Base-by-base conservation (phyloP, 176 grass and related monocot species). In the Avena atlantica region DNA sequence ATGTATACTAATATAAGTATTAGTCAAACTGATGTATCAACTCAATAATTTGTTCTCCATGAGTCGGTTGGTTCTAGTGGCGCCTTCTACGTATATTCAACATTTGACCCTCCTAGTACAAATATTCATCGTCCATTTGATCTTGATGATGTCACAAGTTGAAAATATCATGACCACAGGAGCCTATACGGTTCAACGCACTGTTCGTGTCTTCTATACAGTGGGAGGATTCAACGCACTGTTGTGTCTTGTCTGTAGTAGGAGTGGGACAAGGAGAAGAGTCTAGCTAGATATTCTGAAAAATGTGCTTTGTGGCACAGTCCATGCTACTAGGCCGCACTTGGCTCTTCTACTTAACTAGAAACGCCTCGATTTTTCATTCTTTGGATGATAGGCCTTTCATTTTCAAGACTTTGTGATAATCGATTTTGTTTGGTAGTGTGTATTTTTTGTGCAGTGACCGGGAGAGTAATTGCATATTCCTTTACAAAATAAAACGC, bases 11-110 rank as follows among this genome's bases (percentile, higher is more conserved):
- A 48, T 50, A 51, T 15, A 53, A 15, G 14, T 24, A 48, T 21
- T 23, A 78, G 60, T 78, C 84, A 78, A 77, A 78, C 48, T 85
- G 73, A 78, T 67, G 13, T 37, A 67, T 11, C 59, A 14, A 23
- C 13, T 40, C 50, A 64, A 16, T 9, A 66, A 66, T 45, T 6
- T 58, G 13, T 50, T 57, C 68, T 31, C 2, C 3, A 40, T 27
- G 25, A 79, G 64, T 60, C 76, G 34, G 68, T 20, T 16, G 29
- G 12, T 79, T 69, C 20, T 47, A 57, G 34, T 36, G 63, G 25
- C 27, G 12, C 15, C 13, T 77, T 40, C 72, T 12, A 66, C 60
- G 19, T 23, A 17, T 85, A n/a, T 79, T 79, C 84, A 60, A 69
- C 21, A 59, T 79, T 70, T 45, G 51, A 78, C 84, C 3, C 21